phyloP scores from a whole-genome alignment of 2,329 filamentous ascomycete species.

The Trichoderma sp. region DNA sequence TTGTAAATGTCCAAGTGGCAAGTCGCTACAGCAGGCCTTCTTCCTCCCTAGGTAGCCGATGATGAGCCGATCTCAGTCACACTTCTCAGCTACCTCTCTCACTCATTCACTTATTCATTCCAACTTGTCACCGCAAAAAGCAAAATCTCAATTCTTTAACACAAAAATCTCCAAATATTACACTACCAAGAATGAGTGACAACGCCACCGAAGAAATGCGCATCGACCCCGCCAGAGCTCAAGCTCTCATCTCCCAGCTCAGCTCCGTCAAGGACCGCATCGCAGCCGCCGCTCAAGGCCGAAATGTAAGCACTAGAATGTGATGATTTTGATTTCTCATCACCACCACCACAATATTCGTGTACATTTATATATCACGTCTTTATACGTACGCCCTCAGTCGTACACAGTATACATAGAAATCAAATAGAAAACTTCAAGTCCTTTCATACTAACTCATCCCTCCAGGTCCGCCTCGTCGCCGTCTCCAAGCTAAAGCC shows the following conservation, averaged over 20 bases:
- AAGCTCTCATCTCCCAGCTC: conserved; percentile 64
- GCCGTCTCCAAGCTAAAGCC: conserved; percentile 97
- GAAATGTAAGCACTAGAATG: conserved; percentile 49
- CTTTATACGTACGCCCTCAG: neutral
- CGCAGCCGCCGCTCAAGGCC: conserved; percentile 52
- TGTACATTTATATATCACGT: neutral
- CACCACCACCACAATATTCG: neutral
- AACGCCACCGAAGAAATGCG: conserved; percentile 54
- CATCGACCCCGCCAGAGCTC: conserved; percentile 62
- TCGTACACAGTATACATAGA: neutral
- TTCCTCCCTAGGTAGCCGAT: conserved; percentile 33
- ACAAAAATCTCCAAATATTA: neutral
- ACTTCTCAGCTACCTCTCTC: neutral
- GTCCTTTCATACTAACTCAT: conserved; percentile 6
- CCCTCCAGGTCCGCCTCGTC: conserved; percentile 74
- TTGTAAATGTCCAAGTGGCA: conserved; percentile 1
- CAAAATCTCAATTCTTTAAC: neutral
- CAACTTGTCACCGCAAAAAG: neutral
- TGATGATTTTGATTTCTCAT: neutral
- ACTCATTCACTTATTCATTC: neutral
- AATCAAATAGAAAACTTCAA: neutral
- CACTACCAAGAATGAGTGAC: conserved; percentile 44
- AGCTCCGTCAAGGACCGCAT: conserved; percentile 61
- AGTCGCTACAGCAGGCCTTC: neutral
- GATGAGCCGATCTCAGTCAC: conserved; percentile 36